These are phyloP conservation scores for Daedalea quercina DNA, from an alignment of 768 basidiomycete species.

Conservation along the genomic window DNA sequence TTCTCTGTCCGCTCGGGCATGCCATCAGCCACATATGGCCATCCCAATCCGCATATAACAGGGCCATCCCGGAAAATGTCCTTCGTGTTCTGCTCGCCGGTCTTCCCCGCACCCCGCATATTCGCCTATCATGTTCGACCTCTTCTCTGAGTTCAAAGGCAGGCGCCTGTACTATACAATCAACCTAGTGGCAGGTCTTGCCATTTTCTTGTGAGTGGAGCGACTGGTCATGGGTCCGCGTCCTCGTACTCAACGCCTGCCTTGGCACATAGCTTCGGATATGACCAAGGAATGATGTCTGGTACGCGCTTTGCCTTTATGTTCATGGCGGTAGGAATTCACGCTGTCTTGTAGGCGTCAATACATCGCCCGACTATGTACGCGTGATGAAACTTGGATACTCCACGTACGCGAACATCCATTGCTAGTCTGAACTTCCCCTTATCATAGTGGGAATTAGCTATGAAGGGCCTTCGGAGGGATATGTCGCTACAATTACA, in stretches of 20 bases:
- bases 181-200: constrained; percentile 25
- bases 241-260: background rate
- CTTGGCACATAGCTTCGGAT: constrained; percentile 31
- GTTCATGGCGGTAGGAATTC: background rate
- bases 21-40: no score
- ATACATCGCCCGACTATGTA: constrained; percentile 38
- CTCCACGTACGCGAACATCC: constrained; percentile 21
- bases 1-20: background rate
- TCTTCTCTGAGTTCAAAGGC: constrained; percentile 4
- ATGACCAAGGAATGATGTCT: constrained; percentile 44
- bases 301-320: constrained; percentile 13
- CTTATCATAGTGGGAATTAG: constrained; percentile 5
- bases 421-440: background rate
- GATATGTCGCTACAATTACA: constrained; percentile 36
- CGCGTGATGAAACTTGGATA: constrained; percentile 33
- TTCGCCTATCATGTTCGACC: background rate
- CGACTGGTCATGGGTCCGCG: background rate
- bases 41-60: background rate
- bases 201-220: constrained; percentile 26
- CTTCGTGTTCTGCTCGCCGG: background rate
- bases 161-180: constrained; percentile 24
- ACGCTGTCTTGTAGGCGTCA: constrained; percentile 23
- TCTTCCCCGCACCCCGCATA: background rate
- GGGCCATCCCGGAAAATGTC: background rate
- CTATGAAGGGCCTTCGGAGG: constrained; percentile 33